These are phyloP conservation scores for Sugiyamaella smithiae DNA, from an alignment of 805 yeast genomes.

Conservation along the genomic window DNA sequence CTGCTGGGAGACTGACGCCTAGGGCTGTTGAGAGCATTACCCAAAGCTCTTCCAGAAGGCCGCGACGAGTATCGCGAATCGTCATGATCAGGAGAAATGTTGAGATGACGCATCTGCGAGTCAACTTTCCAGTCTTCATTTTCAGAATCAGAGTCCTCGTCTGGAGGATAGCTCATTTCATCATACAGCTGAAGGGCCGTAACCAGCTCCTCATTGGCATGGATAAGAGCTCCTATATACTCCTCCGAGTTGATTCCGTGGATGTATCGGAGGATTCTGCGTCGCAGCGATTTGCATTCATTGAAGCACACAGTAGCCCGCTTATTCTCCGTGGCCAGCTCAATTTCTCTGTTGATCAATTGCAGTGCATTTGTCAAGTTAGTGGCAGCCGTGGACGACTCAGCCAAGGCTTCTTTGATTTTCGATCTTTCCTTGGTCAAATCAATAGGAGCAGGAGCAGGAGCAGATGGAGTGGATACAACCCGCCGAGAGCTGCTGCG, in stretches of 20 bases:
- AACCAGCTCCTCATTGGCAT: slow-evolving; percentile 89
- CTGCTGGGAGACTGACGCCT: not conserved
- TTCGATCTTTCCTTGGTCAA: slow-evolving; percentile 62
- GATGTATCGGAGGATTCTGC: slow-evolving; percentile 74
- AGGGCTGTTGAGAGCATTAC: not conserved
- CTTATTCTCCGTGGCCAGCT: slow-evolving; percentile 60
- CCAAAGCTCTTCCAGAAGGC: not conserved
- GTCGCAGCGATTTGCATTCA: slow-evolving; percentile 68
- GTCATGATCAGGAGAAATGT: slow-evolving; percentile 30
- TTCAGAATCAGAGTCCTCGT: slow-evolving; percentile 43
- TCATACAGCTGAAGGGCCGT: slow-evolving; percentile 69
- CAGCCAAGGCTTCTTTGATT: slow-evolving; percentile 65
- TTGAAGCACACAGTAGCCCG: slow-evolving; percentile 66
- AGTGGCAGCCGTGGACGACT: slow-evolving; percentile 71
- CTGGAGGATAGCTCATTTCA: slow-evolving; percentile 45
- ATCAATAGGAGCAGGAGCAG: slow-evolving; percentile 1
- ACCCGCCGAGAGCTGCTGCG: not conserved
- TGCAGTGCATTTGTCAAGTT: slow-evolving; percentile 60
- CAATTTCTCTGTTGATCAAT: slow-evolving; percentile 41
- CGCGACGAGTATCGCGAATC: slow-evolving; percentile 13
- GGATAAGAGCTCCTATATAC: slow-evolving; percentile 79
- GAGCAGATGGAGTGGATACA: not conserved
- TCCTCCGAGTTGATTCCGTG: slow-evolving; percentile 85
- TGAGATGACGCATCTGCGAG: slow-evolving; percentile 13
- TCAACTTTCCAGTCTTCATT: slow-evolving; percentile 30